Conservation (phyloP, 1,284 basidiomycete genomes). For the Coniferiporia weirii region DNA sequence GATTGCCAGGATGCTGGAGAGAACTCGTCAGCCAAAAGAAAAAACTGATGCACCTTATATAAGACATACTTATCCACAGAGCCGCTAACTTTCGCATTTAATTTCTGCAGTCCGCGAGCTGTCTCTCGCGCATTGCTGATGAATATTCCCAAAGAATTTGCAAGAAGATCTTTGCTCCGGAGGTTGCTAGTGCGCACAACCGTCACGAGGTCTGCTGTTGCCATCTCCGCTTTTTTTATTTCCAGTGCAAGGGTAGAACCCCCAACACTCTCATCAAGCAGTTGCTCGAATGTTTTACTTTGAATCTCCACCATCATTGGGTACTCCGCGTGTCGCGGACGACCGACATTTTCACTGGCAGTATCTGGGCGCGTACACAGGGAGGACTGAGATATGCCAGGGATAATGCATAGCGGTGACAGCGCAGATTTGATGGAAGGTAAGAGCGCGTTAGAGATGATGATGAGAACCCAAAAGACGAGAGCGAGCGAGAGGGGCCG, state of each 20-base stretch:
- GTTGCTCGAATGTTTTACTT: conserved; percentile 52
- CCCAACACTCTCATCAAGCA: conserved; percentile 52
- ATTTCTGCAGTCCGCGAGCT: conserved; percentile 49
- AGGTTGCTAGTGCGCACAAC: conserved; percentile 58
- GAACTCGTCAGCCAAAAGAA: conserved; percentile 1
- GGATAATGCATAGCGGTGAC: conserved; percentile 54
- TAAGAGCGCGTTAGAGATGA: conserved; percentile 36
- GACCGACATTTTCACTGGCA: conserved; percentile 15
- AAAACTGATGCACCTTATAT: conserved; percentile 9
- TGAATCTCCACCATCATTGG: conserved; percentile 54
- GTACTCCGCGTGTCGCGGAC: conserved; percentile 44
- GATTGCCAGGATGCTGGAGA: conserved; percentile 56
- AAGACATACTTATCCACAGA: conserved; percentile 59
- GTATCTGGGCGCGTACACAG: conserved; percentile 33
- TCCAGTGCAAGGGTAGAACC: conserved; percentile 55
- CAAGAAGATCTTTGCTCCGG: conserved; percentile 51
- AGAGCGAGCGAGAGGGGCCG: conserved; percentile 51
- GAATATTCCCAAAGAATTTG: conserved; percentile 45
- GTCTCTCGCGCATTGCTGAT: conserved; percentile 53
- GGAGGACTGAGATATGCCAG: conserved; percentile 44
- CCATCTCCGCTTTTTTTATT: conserved; percentile 72
- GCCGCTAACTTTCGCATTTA: conserved; percentile 57
- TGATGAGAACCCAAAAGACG: conserved; percentile 44
- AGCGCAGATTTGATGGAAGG: conserved; percentile 41
- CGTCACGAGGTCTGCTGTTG: conserved; percentile 56